Conservation (phyloP, 1,284 basidiomycete genomes). For the Puccinia hordei region DNA sequence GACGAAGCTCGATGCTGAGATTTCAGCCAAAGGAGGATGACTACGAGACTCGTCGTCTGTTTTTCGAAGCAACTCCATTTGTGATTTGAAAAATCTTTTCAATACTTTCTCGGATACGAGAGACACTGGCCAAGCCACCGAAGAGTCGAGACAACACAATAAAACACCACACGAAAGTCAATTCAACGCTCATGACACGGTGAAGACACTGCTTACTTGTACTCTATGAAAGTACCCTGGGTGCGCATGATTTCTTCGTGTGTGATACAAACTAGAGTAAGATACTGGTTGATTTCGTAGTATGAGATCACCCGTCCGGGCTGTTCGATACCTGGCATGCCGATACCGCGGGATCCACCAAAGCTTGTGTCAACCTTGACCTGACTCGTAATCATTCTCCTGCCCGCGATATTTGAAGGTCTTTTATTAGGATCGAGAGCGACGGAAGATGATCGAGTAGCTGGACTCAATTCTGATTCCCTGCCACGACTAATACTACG, state of each 20-base stretch:
- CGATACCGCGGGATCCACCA: conserved; percentile 6
- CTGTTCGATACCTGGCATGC: conserved; percentile 23
- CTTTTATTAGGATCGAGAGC: neutral
- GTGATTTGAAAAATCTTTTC: conserved; percentile 44
- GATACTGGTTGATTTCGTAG: conserved; percentile 45
- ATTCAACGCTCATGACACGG: neutral
- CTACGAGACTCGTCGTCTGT: conserved; percentile 14
- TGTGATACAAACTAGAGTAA: conserved; percentile 44
- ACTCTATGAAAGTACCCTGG: conserved; percentile 41
- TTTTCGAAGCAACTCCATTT: conserved; percentile 5
- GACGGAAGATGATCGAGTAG: conserved; percentile 28
- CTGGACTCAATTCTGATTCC: conserved; percentile 21
- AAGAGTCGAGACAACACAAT: neutral
- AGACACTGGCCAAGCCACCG: conserved; percentile 18
- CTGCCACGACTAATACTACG: conserved; percentile 32
- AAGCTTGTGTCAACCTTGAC: conserved; percentile 42
- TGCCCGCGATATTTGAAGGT: neutral
- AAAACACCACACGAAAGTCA: neutral
- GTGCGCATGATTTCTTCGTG: conserved; percentile 48
- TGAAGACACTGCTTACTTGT: conserved; percentile 25
- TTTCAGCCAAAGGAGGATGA: neutral
- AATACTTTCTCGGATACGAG: conserved; percentile 38
- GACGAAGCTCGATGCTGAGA: neutral
- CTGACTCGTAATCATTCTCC: conserved; percentile 38
- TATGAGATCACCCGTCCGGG: conserved; percentile 39